Evolutionary conservation across 768 basidiomycete species (phyloP).

Genomic region (Suillus occidentalis): DNA sequence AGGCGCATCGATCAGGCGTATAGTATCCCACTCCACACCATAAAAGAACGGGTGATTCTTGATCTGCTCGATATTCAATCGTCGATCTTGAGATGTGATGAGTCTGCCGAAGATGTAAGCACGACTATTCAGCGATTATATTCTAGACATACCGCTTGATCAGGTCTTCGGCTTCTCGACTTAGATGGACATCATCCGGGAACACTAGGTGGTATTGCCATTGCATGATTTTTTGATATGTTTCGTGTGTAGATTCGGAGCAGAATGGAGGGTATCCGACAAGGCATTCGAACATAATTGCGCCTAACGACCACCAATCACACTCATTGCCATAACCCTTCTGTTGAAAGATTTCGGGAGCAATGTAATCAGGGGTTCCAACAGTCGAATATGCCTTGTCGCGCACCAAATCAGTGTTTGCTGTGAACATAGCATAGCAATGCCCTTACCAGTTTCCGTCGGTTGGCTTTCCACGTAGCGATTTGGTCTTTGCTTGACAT

Average conservation of each 20-base stretch:
- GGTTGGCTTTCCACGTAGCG: constrained; percentile 98
- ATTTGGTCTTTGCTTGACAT: constrained; percentile 93
- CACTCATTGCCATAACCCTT: constrained; percentile 98
- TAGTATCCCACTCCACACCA: constrained; percentile 90
- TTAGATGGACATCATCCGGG: constrained; percentile 93
- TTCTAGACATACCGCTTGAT: constrained; percentile 59
- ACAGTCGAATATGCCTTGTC: constrained; percentile 93
- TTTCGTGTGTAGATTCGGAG: constrained; percentile 94
- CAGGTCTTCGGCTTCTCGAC: constrained; percentile 87
- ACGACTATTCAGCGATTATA: neutral
- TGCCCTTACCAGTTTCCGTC: constrained; percentile 83
- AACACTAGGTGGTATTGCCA: constrained; percentile 86
- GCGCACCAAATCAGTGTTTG: neutral
- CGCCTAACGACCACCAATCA: constrained; percentile 99
- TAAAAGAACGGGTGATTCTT: constrained; percentile 92
- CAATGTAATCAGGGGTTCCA: constrained; percentile 96
- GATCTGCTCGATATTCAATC: constrained; percentile 82
- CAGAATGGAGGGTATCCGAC: constrained; percentile 98
- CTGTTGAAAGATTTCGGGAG: constrained; percentile 94
- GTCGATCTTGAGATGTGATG: constrained; percentile 79
- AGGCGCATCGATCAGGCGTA: constrained; percentile 89
- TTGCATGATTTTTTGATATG: constrained; percentile 96
- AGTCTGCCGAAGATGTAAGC: constrained; percentile 46
- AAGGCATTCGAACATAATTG: constrained; percentile 97
- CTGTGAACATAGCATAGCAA: neutral